Evolutionary conservation across 805 yeast species (phyloP).

Genomic region (Candida takata): DNA sequence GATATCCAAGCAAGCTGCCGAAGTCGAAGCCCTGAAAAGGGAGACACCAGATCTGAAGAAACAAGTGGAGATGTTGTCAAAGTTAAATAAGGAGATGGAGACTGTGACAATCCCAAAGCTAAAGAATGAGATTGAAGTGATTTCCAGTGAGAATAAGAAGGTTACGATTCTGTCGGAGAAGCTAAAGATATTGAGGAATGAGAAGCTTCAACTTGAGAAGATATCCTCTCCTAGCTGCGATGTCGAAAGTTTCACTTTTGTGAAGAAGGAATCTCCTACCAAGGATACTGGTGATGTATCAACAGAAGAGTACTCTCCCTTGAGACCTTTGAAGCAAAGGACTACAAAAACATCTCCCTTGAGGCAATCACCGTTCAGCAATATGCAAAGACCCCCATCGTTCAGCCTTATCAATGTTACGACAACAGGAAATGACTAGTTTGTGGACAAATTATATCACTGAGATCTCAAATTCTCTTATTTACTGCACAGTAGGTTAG

Average conservation of each 20-base stretch:
- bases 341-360: background rate
- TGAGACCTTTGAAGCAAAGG: background rate
- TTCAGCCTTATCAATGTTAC: conserved; percentile 14
- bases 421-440: background rate
- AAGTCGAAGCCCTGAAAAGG: conserved; percentile 31
- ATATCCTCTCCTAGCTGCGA: background rate
- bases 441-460: background rate
- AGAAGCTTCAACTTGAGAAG: conserved; percentile 25
- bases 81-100: conserved; percentile 36
- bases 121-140: conserved; percentile 33
- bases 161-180: conserved; percentile 20
- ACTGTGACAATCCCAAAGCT: conserved; percentile 39
- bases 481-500: too few relatives aligned
- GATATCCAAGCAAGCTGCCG: conserved; percentile 40
- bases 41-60: conserved; percentile 32
- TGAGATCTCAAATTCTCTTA: too few relatives aligned
- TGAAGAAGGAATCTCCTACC: background rate
- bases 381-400: conserved; percentile 8
- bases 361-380: conserved; percentile 1
- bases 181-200: conserved; percentile 23
- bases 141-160: conserved; percentile 22
- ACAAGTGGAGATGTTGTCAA: conserved; percentile 33
- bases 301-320: background rate
- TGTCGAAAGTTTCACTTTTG: conserved; percentile 2
- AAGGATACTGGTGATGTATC: background rate